Conservation (phyloP, 1,284 basidiomycete species). For the Apiotrichum veenhuisii region DNA sequence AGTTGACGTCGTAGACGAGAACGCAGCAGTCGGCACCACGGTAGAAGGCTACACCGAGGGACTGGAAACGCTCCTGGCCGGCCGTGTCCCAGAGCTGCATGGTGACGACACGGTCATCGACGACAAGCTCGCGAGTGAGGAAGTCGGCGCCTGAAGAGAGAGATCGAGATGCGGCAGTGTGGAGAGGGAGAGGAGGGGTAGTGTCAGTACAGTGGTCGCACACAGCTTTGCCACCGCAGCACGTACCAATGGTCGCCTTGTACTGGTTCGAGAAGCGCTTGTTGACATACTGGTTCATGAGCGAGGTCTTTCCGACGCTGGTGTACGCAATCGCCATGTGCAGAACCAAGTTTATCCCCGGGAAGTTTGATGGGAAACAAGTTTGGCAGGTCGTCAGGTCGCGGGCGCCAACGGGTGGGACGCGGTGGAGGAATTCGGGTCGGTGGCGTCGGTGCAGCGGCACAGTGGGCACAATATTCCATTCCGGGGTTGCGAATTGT, state of each 20-base stretch:
- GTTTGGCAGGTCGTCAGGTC: not conserved
- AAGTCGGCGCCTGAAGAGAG: slow-evolving; percentile 55
- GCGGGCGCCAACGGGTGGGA: not conserved
- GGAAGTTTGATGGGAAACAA: not conserved
- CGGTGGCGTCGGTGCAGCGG: not conserved
- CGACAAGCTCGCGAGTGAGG: slow-evolving; percentile 97
- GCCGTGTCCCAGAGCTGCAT: slow-evolving; percentile 99
- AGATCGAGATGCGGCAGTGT: not conserved
- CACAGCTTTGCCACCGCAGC: too few species aligned
- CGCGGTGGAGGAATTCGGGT: not conserved
- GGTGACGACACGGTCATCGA: slow-evolving; percentile 95
- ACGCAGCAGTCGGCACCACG: slow-evolving; percentile 99
- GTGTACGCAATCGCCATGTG: not conserved
- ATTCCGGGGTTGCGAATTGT: not conserved
- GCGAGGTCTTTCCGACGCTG: slow-evolving; percentile 98
- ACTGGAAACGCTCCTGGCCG: slow-evolving; percentile 98
- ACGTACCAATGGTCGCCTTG: slow-evolving; percentile 88
- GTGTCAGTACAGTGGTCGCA: not conserved
- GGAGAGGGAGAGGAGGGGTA: not conserved
- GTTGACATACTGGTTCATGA: slow-evolving; percentile 99
- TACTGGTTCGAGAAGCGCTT: slow-evolving; percentile 99
- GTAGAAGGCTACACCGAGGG: slow-evolving; percentile 97
- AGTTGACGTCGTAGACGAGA: slow-evolving; percentile 98
- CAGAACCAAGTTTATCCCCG: not conserved
- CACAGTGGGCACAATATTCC: not conserved